Evolutionary conservation across 768 basidiomycete genomes (phyloP), one percentile per base, ranked within the genome.

Genomic region (Naganishia antarctica): DNA sequence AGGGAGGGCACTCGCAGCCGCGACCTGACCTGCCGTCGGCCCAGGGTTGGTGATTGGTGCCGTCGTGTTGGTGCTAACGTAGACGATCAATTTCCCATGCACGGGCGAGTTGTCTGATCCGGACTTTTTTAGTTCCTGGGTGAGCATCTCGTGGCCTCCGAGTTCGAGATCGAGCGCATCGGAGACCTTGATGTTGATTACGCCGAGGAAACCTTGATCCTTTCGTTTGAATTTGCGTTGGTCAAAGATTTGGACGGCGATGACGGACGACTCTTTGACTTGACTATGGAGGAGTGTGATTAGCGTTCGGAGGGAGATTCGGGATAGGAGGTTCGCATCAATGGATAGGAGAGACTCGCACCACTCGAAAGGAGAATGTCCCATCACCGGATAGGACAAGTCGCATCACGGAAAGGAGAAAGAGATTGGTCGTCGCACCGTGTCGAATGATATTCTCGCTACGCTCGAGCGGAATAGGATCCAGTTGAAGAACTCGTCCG

Each of bases 141-240:
- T 97, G 53, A 98, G 84, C 87, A 96, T 96, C 82, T 98, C 96
- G 78, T 97, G 92, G 18, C 90, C 89, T 51, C 89, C 92, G 21
- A 93, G 78, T 66, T 94, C 91, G 63, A 98, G 82, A 78, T 98
- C 96, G 46, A 97, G 80, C 25, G 88, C 87, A 78, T 92, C 89
- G 75, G 86, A 84, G 66, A 98, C 90, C 70, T 87, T 84, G 69
- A 98, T 84, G 76, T 99, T 99, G 70, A 98, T 93, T 15, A 98
- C 94, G 37, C 96, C 96, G 60, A 99, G 81, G 79, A 99, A 99
- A 1, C 96, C 96, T 76, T 98, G 96, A 76, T 99, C 96, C 72
- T 88, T 86, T 79, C 89, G 84, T 83, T 99, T 99, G 82, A 98
- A 98, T 80, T 99, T 99, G 78, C 91, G 87, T 79, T 98, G 94